Evolutionary conservation across 768 basidiomycete genomes (phyloP), one percentile per base, ranked within the genome.

Genomic region (Cyclocybe cylindracea): DNA sequence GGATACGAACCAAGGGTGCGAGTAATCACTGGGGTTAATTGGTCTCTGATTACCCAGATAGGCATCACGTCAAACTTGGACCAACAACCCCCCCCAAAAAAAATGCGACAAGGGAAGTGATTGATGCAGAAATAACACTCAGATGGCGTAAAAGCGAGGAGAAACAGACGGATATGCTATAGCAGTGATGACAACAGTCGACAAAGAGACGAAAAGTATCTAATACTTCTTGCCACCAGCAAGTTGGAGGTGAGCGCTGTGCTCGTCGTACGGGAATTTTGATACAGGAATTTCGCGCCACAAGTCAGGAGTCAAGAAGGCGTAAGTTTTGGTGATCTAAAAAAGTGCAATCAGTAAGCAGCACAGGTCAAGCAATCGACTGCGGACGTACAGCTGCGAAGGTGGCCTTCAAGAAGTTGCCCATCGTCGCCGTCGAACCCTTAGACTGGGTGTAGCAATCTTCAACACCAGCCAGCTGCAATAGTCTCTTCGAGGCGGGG

Each of bases 361-460:
- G 24, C 24, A 16, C 36, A 35, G 41, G 7, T 9, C 39, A 18
- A 44, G 1, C 24, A 43, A 56, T 43, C 35, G 32, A 5, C 46
- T 29, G 44, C 44, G 46, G 1, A 78, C 89, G 46, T 70, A 94
- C 91, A 35, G 92, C 91, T 66, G 84, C 89, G 66, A 97, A 95
- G 45, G 94, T 95, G 48, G 94, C 95, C 76, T 98, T 97, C 77
- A 97, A 85, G 84, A 98, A 96, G 78, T 96, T 96, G 67, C 93
- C 93, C 92, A 94, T 94, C 54, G 97, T 99, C 24, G 96, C 94
- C 41, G 97, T 99, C 60, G 92, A 95, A 67, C 97, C 97, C 77
- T 94, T 96, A 49, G 96, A 87, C 73, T 96, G 93, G 50, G 96
- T 98, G 83, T 99, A 99, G 69, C 85, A 86, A 73, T 99, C 97